phyloP scores from a whole-genome alignment of 228 moss, liverwort and hornwort genomes.

The Sphagnum magellanicum region DNA sequence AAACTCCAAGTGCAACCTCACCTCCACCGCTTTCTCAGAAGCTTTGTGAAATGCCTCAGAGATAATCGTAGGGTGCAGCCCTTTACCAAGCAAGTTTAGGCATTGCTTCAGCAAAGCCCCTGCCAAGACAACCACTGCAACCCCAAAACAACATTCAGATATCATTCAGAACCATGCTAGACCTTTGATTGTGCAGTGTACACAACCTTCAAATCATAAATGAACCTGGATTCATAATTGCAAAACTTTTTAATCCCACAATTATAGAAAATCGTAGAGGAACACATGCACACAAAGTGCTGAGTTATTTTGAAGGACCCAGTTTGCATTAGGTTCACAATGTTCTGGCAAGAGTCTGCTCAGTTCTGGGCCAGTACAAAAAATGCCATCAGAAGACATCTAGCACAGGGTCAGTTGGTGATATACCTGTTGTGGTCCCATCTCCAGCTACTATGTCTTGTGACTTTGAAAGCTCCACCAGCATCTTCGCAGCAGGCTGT shows the following conservation, averaged over 20 bases:
- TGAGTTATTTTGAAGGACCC: too few relatives aligned
- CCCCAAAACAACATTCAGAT: slow-evolving; percentile 2
- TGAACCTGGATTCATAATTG: too few relatives aligned
- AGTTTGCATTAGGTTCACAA: too few relatives aligned
- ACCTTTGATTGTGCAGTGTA: too few relatives aligned
- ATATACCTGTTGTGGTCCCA: slow-evolving; percentile 82
- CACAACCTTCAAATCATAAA: too few relatives aligned
- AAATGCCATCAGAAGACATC: too few relatives aligned
- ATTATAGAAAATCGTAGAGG: too few relatives aligned
- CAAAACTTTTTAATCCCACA: too few relatives aligned
- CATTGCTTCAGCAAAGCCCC: slow-evolving; percentile 96
- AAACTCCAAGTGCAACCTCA: slow-evolving; percentile 7
- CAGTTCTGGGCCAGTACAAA: too few relatives aligned
- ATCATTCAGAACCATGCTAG: not conserved
- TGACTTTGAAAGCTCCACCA: slow-evolving; percentile 94
- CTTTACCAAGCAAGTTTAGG: slow-evolving; percentile 71
- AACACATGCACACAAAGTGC: too few relatives aligned
- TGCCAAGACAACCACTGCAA: slow-evolving; percentile 86
- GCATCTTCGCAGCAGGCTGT: slow-evolving; percentile 98
- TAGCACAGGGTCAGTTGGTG: too few relatives aligned
- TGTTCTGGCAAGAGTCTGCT: too few relatives aligned
- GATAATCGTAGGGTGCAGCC: slow-evolving; percentile 91
- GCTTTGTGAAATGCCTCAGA: slow-evolving; percentile 91
- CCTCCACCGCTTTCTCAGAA: slow-evolving; percentile 85
- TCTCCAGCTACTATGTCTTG: slow-evolving; percentile 98